phyloP scores from a whole-genome alignment of 148 eudicot genomes.

The Selenicereus undatus region DNA sequence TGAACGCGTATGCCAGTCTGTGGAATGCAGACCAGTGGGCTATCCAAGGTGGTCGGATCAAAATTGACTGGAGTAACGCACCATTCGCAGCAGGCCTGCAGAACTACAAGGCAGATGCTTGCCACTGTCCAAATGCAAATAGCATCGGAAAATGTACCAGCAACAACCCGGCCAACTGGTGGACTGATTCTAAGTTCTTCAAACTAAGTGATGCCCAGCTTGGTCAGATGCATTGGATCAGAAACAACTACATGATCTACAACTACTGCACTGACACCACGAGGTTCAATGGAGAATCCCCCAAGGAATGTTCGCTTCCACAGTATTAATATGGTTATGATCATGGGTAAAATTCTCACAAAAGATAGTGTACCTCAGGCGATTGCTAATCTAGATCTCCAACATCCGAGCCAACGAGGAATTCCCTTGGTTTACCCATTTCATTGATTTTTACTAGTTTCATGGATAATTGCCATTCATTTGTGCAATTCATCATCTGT shows the following conservation, averaged over 20 bases:
- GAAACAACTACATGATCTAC: constrained; percentile 51
- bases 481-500: neutral
- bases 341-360: no score
- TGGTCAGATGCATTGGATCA: constrained; percentile 38
- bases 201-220: neutral
- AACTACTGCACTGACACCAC: constrained; percentile 53
- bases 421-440: neutral
- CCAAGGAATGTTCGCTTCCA: constrained; percentile 50
- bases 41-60: constrained; percentile 54
- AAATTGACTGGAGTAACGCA: constrained; percentile 52
- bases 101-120: constrained; percentile 42
- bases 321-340: constrained; percentile 25
- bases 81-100: constrained; percentile 37
- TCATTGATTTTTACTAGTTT: neutral
- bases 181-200: neutral
- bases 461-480: neutral
- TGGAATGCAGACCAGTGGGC: constrained; percentile 84
- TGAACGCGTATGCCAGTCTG: constrained; percentile 48
- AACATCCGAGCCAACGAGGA: neutral
- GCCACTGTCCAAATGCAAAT: constrained; percentile 38
- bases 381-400: neutral
- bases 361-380: no score
- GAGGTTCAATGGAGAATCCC: constrained; percentile 38
- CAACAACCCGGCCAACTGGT: constrained; percentile 11
- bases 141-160: constrained; percentile 40